Conservation (phyloP, 140 eudicot species). For the Senecio squalidus region DNA sequence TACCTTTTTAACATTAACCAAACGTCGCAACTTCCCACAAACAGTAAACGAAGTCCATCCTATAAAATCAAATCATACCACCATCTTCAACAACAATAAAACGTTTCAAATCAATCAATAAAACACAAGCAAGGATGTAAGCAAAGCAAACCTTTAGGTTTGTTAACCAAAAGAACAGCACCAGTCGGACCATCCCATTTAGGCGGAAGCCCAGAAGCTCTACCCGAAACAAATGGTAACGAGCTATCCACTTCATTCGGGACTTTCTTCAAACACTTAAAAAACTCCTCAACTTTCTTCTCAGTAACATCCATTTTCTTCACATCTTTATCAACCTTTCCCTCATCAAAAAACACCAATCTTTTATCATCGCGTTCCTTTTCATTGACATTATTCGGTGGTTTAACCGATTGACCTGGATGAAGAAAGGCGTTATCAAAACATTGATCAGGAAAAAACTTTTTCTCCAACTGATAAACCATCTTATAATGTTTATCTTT, state of each 20-base stretch:
- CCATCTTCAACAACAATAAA: not conserved
- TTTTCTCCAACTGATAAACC: constrained; percentile 99
- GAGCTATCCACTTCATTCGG: constrained; percentile 46
- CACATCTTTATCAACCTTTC: constrained; percentile 29
- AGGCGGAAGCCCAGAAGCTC: constrained; percentile 84
- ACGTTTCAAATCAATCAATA: not conserved
- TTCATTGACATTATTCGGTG: constrained; percentile 9
- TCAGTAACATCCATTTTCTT: constrained; percentile 60
- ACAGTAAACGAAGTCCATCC: constrained; percentile 99
- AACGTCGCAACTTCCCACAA: constrained; percentile 92
- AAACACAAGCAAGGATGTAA: no score
- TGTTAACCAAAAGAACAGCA: constrained; percentile 76
- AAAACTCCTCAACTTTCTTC: constrained; percentile 95
- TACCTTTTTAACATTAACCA: constrained; percentile 93
- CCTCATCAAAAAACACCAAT: constrained; percentile 34
- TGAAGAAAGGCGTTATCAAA: constrained; percentile 94
- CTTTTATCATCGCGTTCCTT: constrained; percentile 17
- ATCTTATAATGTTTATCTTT: constrained; percentile 94
- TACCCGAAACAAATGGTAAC: constrained; percentile 58
- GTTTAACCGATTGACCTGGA: constrained; percentile 59
- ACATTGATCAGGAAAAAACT: constrained; percentile 88
- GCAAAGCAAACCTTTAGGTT: constrained; percentile 75
- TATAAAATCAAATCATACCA: constrained; percentile 19
- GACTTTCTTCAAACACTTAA: constrained; percentile 89
- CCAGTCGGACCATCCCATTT: constrained; percentile 85